Evolutionary conservation across 1,139 yeast genomes (phyloP), one percentile per base, ranked within the genome.

Genomic region (Spencermartinsiella ligniputridi): DNA sequence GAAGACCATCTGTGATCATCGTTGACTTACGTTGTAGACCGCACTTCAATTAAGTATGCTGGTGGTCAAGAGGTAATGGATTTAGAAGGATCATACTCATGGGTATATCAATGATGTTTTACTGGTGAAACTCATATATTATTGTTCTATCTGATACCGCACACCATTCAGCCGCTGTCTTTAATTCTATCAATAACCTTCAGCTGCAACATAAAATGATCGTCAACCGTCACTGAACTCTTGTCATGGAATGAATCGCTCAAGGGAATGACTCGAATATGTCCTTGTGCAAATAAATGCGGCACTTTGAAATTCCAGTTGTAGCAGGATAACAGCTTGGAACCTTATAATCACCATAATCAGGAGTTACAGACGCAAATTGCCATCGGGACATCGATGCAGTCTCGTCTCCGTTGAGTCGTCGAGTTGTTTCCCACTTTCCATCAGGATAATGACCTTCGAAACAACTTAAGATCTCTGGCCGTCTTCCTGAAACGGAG

Each of bases 341-440:
- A 15, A 41, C 44, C 20, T 41, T 36, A 22, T 37, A 42, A 21
- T 25, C 37, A 2, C 47, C 47, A 34, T 41, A 44, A 34, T 44
- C 47, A n/a, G 45, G 45, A 11, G 15, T 20, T 8, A 29, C 40
- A 12, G 27, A 24, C 6, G 41, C 38, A 22, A 37, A 27, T 12
- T 32, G 35, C 44, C 44, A 44, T 4, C 44, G 24, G 33, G 35
- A 35, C 22, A 37, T 37, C 1, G 40, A 36, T 8, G 42, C 44
- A 9, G 40, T 36, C 21, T 44, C 47, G 25, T 44, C 47, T 4
- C 47, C 47, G 24, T 44, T 44, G 2, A 44, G 32, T 19, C 37
- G 32, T 16, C 47, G 42, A 13, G 41, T 35, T 12, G 27, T 39
- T 35, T 41, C 19, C 42, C 42, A 41, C 21, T 37, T 19, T 3